A percentile compares a stretch with the other conserved stretches of the same genome.
phyloP scores from a whole-genome alignment of 2,329 filamentous ascomycete species.

The Cladosporium sp. region DNA sequence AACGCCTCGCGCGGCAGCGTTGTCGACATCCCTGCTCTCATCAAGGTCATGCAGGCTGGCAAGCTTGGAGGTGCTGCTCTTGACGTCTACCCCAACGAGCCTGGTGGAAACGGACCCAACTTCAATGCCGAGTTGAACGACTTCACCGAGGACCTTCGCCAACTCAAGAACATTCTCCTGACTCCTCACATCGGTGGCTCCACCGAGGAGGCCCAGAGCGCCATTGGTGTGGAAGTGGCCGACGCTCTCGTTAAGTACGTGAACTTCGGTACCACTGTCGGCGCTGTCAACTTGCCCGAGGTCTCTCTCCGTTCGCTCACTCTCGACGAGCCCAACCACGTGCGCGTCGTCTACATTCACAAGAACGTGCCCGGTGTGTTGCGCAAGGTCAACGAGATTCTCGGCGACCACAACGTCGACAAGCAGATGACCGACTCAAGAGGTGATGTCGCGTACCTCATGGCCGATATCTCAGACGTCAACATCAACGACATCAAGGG shows the following conservation, averaged over 20 bases:
- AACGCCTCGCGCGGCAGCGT: constrained; percentile 93
- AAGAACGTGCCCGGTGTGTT: constrained; percentile 94
- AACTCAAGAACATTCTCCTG: constrained; percentile 86
- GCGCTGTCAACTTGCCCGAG: constrained; percentile 96
- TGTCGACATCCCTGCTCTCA: constrained; percentile 87
- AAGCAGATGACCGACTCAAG: constrained; percentile 97
- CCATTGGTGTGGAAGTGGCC: constrained; percentile 89
- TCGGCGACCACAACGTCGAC: constrained; percentile 94
- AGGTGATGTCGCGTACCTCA: constrained; percentile 91
- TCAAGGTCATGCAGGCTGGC: constrained; percentile 78
- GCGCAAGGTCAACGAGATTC: constrained; percentile 88
- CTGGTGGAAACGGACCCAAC: constrained; percentile 89
- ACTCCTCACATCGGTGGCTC: constrained; percentile 97
- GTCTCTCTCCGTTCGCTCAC: constrained; percentile 85
- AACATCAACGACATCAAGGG: constrained; percentile 76
- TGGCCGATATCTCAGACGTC: constrained; percentile 94
- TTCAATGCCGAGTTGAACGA: constrained; percentile 79
- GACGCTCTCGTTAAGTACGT: constrained; percentile 89
- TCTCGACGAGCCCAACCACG: constrained; percentile 81
- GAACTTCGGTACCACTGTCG: constrained; percentile 87
- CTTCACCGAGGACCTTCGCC: constrained; percentile 81
- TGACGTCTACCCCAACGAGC: constrained; percentile 93
- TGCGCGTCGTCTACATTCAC: constrained; percentile 94
- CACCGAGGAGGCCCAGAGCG: constrained; percentile 94
- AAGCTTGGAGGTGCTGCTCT: constrained; percentile 92